Evolutionary conservation across 116 monocot genomes (phyloP).

Genomic region (Dioscorea cayenensis): DNA sequence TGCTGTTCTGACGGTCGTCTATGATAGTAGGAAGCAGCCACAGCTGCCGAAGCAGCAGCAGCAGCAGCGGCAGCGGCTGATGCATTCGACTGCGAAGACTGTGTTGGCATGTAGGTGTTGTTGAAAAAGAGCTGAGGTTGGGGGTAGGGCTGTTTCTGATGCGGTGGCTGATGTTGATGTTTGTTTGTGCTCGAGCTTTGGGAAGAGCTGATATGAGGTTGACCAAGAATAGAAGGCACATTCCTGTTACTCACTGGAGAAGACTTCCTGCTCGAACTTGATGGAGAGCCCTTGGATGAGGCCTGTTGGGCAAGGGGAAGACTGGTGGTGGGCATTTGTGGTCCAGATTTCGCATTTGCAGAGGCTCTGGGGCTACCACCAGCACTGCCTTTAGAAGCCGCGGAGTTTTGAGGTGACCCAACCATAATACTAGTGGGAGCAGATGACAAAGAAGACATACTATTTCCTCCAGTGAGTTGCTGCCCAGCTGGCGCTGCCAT

Average conservation of each 20-base stretch:
- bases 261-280: constrained; percentile 30
- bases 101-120: constrained; percentile 24
- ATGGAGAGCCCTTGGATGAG: constrained; percentile 34
- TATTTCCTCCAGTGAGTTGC: constrained; percentile 13
- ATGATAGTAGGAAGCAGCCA: not conserved
- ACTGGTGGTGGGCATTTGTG: not conserved
- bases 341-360: constrained; percentile 12
- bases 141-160: constrained; percentile 20
- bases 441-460: constrained; percentile 10
- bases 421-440: constrained; percentile 18
- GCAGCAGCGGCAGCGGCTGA: not conserved
- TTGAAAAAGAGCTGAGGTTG: constrained; percentile 46
- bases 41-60: not conserved
- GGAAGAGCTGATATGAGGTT: constrained; percentile 31
- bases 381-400: constrained; percentile 17
- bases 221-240: constrained; percentile 63
- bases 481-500: constrained; percentile 10
- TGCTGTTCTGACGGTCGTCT: not conserved
- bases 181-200: constrained; percentile 10
- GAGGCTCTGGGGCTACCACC: constrained; percentile 28
- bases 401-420: constrained; percentile 32
- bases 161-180: constrained; percentile 20
- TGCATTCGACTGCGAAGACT: constrained; percentile 17
- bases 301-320: constrained; percentile 26
- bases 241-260: constrained; percentile 25